These are phyloP conservation scores for Musa schizocarpa DNA, from an alignment of 176 grass and related monocot genomes.

Conservation along the genomic window DNA sequence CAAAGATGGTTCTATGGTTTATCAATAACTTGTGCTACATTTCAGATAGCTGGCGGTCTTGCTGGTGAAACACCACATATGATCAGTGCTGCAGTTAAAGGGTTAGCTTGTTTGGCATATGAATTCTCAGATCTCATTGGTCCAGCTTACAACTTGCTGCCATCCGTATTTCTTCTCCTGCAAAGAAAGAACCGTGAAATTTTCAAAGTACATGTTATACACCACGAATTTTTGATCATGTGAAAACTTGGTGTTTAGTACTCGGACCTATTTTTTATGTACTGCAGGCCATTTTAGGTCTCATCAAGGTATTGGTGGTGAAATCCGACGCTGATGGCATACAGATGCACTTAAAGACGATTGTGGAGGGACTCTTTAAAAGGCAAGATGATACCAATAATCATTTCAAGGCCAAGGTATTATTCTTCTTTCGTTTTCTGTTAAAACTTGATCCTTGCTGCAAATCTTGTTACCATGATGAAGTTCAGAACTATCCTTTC, in stretches of 20 bases:
- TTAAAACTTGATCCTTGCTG: background rate
- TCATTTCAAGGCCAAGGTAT: slow-evolving; percentile 91
- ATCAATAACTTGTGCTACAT: background rate
- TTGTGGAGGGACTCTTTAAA: slow-evolving; percentile 63
- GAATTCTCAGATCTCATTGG: slow-evolving; percentile 87
- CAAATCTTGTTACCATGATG: background rate
- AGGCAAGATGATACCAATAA: slow-evolving; percentile 72
- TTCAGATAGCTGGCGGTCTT: slow-evolving; percentile 70
- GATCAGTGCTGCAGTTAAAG: slow-evolving; percentile 79
- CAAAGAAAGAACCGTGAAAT: slow-evolving; percentile 87
- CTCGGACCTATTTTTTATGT: slow-evolving; percentile 15
- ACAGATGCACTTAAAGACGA: slow-evolving; percentile 55
- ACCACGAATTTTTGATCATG: background rate
- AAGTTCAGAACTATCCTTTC: background rate
- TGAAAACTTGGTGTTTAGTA: background rate
- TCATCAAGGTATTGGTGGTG: slow-evolving; percentile 85
- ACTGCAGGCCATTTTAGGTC: slow-evolving; percentile 78
- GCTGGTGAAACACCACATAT: slow-evolving; percentile 66
- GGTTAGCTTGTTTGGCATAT: slow-evolving; percentile 81
- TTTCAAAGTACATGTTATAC: slow-evolving; percentile 48
- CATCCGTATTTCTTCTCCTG: slow-evolving; percentile 71
- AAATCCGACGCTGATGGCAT: slow-evolving; percentile 76
- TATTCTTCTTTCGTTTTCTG: background rate
- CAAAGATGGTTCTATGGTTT: background rate
- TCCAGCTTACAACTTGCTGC: slow-evolving; percentile 76